Percentiles rank a stretch among this genome's conserved stretches.
These are phyloP conservation scores for Globisporangium heterothallicum DNA, from an alignment of 352 stramenopile genomes.

Conservation along the genomic window DNA sequence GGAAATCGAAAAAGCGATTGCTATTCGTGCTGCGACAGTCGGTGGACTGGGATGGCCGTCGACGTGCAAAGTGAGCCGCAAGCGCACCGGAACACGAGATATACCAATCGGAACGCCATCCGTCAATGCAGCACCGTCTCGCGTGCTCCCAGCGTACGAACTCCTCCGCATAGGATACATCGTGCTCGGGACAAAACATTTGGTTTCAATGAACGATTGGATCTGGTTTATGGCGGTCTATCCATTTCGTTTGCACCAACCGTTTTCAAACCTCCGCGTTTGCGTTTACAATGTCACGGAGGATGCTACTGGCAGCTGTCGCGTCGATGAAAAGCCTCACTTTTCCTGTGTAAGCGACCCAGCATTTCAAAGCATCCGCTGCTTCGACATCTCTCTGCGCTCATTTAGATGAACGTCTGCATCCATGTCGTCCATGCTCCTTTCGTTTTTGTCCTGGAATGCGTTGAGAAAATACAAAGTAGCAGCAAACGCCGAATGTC, in stretches of 20 bases:
- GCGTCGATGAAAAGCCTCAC: not conserved
- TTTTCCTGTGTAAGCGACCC: not conserved
- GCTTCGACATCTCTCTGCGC: constrained; percentile 2
- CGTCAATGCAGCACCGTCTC: not conserved
- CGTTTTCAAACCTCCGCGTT: constrained; percentile 7
- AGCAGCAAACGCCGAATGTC: too few species aligned
- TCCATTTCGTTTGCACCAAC: not conserved
- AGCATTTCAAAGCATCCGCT: constrained; percentile 1
- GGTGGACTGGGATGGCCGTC: constrained; percentile 4
- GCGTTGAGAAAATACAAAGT: too few species aligned
- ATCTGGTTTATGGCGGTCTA: constrained; percentile 2
- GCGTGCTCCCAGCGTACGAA: constrained; percentile 3
- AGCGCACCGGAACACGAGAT: too few species aligned
- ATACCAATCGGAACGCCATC: too few species aligned
- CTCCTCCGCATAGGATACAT: constrained; percentile 17
- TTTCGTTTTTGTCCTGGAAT: too few species aligned
- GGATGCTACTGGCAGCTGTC: not conserved
- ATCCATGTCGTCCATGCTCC: too few species aligned
- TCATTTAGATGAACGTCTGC: not conserved
- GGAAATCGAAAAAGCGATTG: not conserved
- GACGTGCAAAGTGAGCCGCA: not conserved
- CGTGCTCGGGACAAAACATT: constrained; percentile 10
- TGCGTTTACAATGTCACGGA: not conserved
- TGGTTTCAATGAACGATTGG: constrained; percentile 19
- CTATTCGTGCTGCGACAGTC: not conserved